Conservation (phyloP, 441 rosid species). For the Corymbia calophylla region DNA sequence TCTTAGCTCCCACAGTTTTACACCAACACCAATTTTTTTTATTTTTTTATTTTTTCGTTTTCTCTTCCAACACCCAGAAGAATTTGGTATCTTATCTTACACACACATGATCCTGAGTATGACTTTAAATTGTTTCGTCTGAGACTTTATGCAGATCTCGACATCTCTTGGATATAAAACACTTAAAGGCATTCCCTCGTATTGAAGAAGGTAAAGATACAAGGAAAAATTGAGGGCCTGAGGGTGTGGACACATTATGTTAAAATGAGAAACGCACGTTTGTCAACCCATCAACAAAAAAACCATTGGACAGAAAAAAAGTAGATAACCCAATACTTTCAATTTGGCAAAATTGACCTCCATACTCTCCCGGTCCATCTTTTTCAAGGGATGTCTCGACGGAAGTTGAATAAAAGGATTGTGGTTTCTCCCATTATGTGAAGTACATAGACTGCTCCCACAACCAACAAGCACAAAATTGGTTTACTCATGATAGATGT, state of each 20-base stretch:
- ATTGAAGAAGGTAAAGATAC: too few species aligned
- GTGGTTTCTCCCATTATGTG: not conserved
- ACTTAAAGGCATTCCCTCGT: too few species aligned
- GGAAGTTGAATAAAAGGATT: not conserved
- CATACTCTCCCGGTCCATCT: not conserved
- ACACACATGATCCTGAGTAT: not conserved
- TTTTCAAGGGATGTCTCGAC: not conserved
- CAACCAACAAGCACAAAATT: not conserved
- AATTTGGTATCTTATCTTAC: not conserved
- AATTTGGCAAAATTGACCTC: not conserved
- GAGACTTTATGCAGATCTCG: too few species aligned
- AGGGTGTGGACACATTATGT: too few species aligned
- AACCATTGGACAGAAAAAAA: not conserved
- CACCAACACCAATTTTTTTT: not conserved
- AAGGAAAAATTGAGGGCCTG: too few species aligned
- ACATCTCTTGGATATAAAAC: too few species aligned
- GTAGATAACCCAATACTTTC: not conserved
- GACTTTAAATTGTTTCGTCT: too few species aligned
- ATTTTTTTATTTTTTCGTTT: not conserved
- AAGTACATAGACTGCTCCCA: not conserved
- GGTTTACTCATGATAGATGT: not conserved
- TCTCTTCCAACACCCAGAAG: not conserved
- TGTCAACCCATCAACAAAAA: too few species aligned
- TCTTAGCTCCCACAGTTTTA: not conserved
- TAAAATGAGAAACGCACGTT: too few species aligned